Evolutionary conservation across 306 rosid genomes (phyloP), one percentile per base, ranked within the genome.

Genomic region (Astragalus membranaceus): DNA sequence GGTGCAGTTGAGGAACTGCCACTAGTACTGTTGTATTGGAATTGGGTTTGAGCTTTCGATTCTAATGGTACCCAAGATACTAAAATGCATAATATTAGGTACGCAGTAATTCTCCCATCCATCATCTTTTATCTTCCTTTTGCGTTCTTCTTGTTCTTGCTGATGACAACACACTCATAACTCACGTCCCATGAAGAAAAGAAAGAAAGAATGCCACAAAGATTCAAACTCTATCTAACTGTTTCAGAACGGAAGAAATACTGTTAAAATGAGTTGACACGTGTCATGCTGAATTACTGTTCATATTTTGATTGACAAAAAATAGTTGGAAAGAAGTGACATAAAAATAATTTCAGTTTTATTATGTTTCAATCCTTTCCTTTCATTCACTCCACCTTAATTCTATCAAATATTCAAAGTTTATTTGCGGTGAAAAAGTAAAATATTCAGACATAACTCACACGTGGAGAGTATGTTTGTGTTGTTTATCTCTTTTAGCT

Each of bases 71-170:
- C 16, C 26, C 70, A 15, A 8, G 77, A 65, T 37, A 79, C 36
- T 32, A 75, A 1, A 44, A 72, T 29, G 23, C 43, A 9, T 14
- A 63, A n/a, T 14, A 5, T n/a, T 7, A 78, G 43, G 35, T 50
- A 57, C 67, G 54, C 54, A 47, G 54, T 15, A 15, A 75, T 33
- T 3, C 10, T 72, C 51, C 26, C 5, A 9, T 59, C 73, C 93
- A 85, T 81, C 42, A 63, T 74, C 61, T 36, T 60, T 81, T 47
- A 63, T 74, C 61, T 36, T 60, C 39, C 43, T 50, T 32, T 37
- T 49, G 44, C 10, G 74, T 23, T 26, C 30, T 26, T 26, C 30
- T 26, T 8, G 3, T 13, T 48, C 2, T 7, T 51, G 14, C 20
- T 39, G 44, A 7, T 39, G 44, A 8, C 2, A 39, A 39, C 52